Conservation (phyloP, 2,329 filamentous ascomycete genomes). For the Camillea tinctor region DNA sequence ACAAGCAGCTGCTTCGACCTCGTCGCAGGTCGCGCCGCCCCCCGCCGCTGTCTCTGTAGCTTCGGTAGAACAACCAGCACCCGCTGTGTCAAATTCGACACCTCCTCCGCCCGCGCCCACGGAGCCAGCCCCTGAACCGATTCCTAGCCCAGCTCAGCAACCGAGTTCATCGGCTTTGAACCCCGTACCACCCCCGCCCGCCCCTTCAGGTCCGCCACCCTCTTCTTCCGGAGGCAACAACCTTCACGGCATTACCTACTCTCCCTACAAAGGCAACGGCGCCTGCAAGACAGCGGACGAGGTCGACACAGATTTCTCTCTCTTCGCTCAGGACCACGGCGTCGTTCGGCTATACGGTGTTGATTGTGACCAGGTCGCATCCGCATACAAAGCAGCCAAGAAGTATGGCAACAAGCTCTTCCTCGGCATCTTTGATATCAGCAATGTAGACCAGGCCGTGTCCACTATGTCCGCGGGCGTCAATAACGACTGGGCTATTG, state of each 20-base stretch:
- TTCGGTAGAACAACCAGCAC: slow-evolving; percentile 10
- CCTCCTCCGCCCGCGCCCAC: slow-evolving; percentile 6
- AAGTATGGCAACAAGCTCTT: slow-evolving; percentile 69
- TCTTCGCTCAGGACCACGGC: slow-evolving; percentile 52
- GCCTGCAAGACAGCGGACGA: slow-evolving; percentile 66
- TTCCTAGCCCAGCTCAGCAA: slow-evolving; percentile 9
- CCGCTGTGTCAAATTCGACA: slow-evolving; percentile 1
- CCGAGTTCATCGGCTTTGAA: slow-evolving; percentile 8
- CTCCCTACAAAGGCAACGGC: slow-evolving; percentile 49
- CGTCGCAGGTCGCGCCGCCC: slow-evolving; percentile 8
- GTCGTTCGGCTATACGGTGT: slow-evolving; percentile 76
- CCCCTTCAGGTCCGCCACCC: slow-evolving; percentile 13
- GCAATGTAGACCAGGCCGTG: slow-evolving; percentile 55
- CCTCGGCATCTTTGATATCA: slow-evolving; percentile 69
- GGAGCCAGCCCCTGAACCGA: slow-evolving; percentile 12
- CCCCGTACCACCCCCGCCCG: slow-evolving; percentile 5
- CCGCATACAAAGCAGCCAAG: slow-evolving; percentile 61
- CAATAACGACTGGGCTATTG: slow-evolving; percentile 61
- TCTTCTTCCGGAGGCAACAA: slow-evolving; percentile 7
- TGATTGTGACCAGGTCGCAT: slow-evolving; percentile 71
- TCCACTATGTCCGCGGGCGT: slow-evolving; percentile 59
- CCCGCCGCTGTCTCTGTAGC: slow-evolving; percentile 4
- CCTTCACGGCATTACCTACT: slow-evolving; percentile 47
- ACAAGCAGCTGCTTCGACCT: slow-evolving; percentile 1
- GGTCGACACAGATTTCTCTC: slow-evolving; percentile 63